Base-by-base conservation (phyloP, 2,329 filamentous ascomycete species). In the Diaporthe velutina region DNA sequence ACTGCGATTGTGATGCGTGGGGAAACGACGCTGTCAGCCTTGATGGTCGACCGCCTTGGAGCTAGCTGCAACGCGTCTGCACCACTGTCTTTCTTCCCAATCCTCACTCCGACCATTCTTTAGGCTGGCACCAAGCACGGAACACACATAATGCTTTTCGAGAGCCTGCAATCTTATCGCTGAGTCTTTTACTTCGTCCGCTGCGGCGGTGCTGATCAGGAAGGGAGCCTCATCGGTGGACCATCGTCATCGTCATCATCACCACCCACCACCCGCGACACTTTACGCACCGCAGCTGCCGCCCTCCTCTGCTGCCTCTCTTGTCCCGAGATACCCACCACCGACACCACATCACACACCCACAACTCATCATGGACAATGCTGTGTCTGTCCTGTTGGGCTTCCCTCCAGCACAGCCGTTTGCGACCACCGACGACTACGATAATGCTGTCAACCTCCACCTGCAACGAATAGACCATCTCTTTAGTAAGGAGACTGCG, bases 361-460 rank as follows among this genome's bases (percentile, higher is more conserved):
- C 42, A 10, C 54, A 54, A 45, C 33, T 35, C 64, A n/a, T 55
- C 70, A 87, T 87, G 85, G 84, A 86, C 38, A 79, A 81, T 67
- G 79, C 79, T 70, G 82, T 80, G 48, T 78, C 82, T 52, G 78
- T 83, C 58, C 83, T 90, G 72, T 78, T 84, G 76, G 80, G 82
- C 60, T 89, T 89, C 76, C 83, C 86, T 73, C 82, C 83, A 15
- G 78, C 79, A 70, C 72, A 75, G 38, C 78, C 76, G 57, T 67
- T 79, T 50, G 70, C 73, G 2, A 77, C 81, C 70, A 78, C 84
- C 72, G 84, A 82, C 30, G 74, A 78, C 66, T 88, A 87, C 78
- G 84, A 90, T 77, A 77, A 77, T 25, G 80, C 82, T 13, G 82
- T 85, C 68, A 82, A 79, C 74, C 70, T 77, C 0, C 87, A 90